Base-by-base conservation (phyloP, 2,329 filamentous ascomycete genomes). In the Alternaria gansuensis region DNA sequence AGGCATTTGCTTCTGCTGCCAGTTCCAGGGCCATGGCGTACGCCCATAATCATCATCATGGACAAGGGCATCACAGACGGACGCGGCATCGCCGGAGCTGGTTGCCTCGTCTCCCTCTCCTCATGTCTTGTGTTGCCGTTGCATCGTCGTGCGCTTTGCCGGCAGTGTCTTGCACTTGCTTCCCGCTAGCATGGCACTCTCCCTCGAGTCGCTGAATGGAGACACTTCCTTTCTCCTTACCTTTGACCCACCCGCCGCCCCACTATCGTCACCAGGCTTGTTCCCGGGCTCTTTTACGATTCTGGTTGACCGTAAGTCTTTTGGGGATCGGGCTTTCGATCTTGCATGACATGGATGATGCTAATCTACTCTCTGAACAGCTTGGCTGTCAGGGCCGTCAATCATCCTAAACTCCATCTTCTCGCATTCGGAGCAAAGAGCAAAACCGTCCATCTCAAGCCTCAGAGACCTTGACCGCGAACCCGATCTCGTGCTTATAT, bases 181-280 rank as follows among this genome's bases (percentile, higher is more conserved):
- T 33, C 36, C 5, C 26, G 26, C 37, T 52, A 62, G 59, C 68
- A 90, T 90, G 88, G 84, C 88, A 34, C 77, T 90, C 67, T 85
- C 83, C 2, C 78, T 90, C 63, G 85, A 86, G 74, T 84, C 87
- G 57, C 81, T 90, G 54, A 89, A 90, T 72, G 83, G 82, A 50
- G 87, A 90, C 71, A 83, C 86, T 34, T 87, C 86, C 3, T 90
- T 90, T 72, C 81, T 90, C 34, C 80, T 90, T 43, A 85, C 84
- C 28, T 88, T 90, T 69, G 80, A 84, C 55, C 85, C 86, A 31
- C 77, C 83, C 28, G 77, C 80, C n/a, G 77, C 81, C 46, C 73
- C 81, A 54, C 66, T 68, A 9, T 66, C 75, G 21, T 75, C 76
- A 57, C 78, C 73, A 48, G 72, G 68, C 56, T 68, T 75, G 41